Evolutionary conservation across 768 basidiomycete species (phyloP).

Genomic region (Phaffia australis): DNA sequence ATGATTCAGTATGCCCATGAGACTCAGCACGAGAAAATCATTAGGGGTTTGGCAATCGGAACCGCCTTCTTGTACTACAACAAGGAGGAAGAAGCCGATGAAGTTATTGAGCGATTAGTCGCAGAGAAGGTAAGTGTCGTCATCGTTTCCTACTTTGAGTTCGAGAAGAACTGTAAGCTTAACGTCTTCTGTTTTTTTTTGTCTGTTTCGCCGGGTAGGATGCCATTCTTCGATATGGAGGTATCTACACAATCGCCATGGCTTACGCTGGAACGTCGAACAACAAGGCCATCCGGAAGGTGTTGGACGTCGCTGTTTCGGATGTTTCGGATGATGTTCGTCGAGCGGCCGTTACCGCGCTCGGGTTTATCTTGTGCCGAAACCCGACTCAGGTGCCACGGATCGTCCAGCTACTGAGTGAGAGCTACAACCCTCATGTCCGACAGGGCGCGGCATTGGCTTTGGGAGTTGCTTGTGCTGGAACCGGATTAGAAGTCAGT

Average conservation of each 20-base stretch:
- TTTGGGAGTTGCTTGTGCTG: slow-evolving; percentile 91
- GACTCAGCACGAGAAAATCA: slow-evolving; percentile 99
- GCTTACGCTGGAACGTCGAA: slow-evolving; percentile 95
- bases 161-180: background rate
- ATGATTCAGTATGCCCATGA: slow-evolving; percentile 94
- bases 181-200: background rate
- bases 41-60: slow-evolving; percentile 85
- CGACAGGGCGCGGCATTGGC: slow-evolving; percentile 93
- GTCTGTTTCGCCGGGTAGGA: slow-evolving; percentile 50
- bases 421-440: slow-evolving; percentile 98
- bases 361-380: slow-evolving; percentile 94
- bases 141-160: background rate
- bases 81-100: slow-evolving; percentile 81
- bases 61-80: slow-evolving; percentile 87
- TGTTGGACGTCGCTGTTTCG: slow-evolving; percentile 92
- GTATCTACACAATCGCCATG: slow-evolving; percentile 88
- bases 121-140: slow-evolving; percentile 64
- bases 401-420: slow-evolving; percentile 89
- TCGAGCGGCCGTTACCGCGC: slow-evolving; percentile 85
- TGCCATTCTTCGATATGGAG: slow-evolving; percentile 91
- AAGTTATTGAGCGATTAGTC: slow-evolving; percentile 62
- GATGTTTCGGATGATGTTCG: slow-evolving; percentile 97
- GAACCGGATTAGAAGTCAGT: slow-evolving; percentile 79
- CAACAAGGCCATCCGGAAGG: slow-evolving; percentile 79
- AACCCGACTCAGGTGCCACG: slow-evolving; percentile 91